phyloP scores from a whole-genome alignment of 257 asterid species.

The Nicotiana attenuata region DNA sequence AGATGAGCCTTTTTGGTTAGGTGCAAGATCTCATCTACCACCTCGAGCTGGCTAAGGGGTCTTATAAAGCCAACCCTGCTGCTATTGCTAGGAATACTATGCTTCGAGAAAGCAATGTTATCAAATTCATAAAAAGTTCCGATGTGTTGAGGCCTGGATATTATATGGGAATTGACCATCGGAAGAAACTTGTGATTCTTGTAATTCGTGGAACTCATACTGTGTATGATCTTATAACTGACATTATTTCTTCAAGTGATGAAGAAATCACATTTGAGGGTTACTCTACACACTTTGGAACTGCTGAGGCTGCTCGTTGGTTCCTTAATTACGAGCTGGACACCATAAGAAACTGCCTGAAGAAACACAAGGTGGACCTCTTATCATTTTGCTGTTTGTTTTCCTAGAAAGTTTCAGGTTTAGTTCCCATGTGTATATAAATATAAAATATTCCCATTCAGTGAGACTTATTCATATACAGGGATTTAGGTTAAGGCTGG shows the following conservation, averaged over 20 bases:
- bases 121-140: conserved; percentile 71
- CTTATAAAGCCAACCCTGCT: conserved; percentile 64
- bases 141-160: conserved; percentile 86
- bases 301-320: conserved; percentile 97
- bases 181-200: conserved; percentile 72
- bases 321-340: conserved; percentile 65
- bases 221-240: conserved; percentile 78
- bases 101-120: conserved; percentile 71
- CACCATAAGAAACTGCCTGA: conserved; percentile 64
- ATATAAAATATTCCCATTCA: not conserved
- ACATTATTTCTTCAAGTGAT: conserved; percentile 70
- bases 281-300: conserved; percentile 82
- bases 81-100: conserved; percentile 71
- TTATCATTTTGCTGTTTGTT: not conserved
- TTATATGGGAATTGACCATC: conserved; percentile 71
- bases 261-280: conserved; percentile 80
- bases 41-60: conserved; percentile 78
- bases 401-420: not conserved
- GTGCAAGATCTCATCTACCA: conserved; percentile 87
- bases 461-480: conserved; percentile 55
- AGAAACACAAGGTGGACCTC: conserved; percentile 65
- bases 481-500: conserved; percentile 98
- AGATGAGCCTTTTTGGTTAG: conserved; percentile 30
- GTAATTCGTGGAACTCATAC: conserved; percentile 97
- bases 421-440: not conserved